Evolutionary conservation across 2,329 filamentous ascomycete genomes (phyloP), one percentile per base, ranked within the genome.

Genomic region (Fusarium nurragi): DNA sequence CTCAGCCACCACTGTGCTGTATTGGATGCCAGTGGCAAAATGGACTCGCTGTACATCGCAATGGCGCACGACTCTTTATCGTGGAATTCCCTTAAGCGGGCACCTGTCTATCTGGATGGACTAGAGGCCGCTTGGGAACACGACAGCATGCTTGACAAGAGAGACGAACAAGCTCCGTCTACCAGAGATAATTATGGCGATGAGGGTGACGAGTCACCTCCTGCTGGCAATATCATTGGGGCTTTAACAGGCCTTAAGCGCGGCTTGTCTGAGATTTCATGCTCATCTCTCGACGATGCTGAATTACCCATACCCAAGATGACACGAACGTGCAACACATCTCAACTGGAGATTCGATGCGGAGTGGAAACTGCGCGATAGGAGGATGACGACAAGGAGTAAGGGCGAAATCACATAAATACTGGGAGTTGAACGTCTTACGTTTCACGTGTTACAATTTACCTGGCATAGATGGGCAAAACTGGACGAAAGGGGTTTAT

Each of bases 41-140:
- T 87, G 22, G 83, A 87, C 65, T 86, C 85, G 19, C 73, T 88
- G 14, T 88, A 88, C 66, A 86, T 88, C 54, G 84, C 85, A 53
- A 84, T 86, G 83, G 76, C 78, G 13, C 70, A 78, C 7, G 81
- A 84, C 53, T 82, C 80, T 8, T 76, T 88, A n/a, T 84, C 84
- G 3, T 88, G 86, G 86, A 78, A 82, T 57, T 80, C 79, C 30
- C 74, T 88, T 26, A 78, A 78, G 51, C 76, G 79, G 30, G 78
- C 82, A 5, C 80, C 81, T 1, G 76, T 82, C 4, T 84, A 80
- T 60, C 74, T 84, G 8, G 77, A 83, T 13, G 84, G 84, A 3
- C 77, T 88, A 1, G 86, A 88, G 64, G 78, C 78, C 5, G 80
- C 82, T 63, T 88, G 86, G 86, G 77, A 74, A 1, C 80, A 81